Evolutionary conservation across 192 early-diverging fungal genomes (phyloP), one percentile per base, ranked within the genome.

Genomic region (Entomortierella beljakovae): DNA sequence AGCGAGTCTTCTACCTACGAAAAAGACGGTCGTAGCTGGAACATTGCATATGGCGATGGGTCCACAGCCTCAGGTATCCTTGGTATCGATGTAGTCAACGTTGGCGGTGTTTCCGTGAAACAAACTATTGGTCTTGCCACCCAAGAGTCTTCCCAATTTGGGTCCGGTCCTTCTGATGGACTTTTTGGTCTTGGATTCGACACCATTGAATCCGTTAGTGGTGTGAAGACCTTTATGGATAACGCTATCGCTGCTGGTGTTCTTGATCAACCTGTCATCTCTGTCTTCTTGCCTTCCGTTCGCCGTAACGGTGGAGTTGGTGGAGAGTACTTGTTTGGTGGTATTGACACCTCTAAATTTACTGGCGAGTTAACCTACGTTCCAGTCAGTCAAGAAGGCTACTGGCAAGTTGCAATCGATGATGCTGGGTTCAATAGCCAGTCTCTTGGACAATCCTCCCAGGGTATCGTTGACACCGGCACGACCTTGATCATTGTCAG

Each of bases 171-270:
- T 2, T 84, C 87, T 20, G 89, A 90, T 53, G 91, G 91, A 22
- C 76, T 92, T 31, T 67, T 92, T 4, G 91, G 91, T 48, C 88
- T 92, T 20, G 89, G 85, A 10, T 90, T 87, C 83, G 76, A 88
- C 38, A 66, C 67, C 22, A 80, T 86, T n/a, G 68, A 80, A 9
- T 63, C 80, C 23, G 81, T 81, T 18, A 15, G 38, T 16, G 43
- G 43, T 15, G 43, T 46, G 15, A 46, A 46, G 43, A 46, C 43
- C 15, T 46, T 46, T 20, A 46, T 46, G 43, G 43, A 46, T 20
- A 46, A 46, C 43, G 43, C 89, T 49, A 80, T 88, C 46, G 81
- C 83, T n/a, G 83, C 90, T 53, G 71, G 71, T 40, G 66, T 85
- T 32, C 73, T 92, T 3, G 65, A 79, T 23, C 64, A 85, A 28